Conservation (phyloP, 2,329 filamentous ascomycete genomes). For the Penicillium sp. region DNA sequence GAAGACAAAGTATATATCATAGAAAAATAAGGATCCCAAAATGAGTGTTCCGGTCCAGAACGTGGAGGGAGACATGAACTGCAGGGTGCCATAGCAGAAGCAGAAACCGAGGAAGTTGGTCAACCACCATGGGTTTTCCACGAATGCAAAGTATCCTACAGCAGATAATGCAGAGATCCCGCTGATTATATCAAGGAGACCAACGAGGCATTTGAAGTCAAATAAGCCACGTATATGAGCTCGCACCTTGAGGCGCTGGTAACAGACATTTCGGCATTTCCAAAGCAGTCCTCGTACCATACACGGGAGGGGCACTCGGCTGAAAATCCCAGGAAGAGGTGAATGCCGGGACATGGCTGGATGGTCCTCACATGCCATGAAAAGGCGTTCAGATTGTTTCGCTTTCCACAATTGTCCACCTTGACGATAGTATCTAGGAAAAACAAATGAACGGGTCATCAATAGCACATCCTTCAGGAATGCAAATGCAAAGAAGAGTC, state of each 20-base stretch:
- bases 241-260: conserved; percentile 52
- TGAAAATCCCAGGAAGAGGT: conserved; percentile 53
- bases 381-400: conserved; percentile 32
- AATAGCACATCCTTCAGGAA: conserved; percentile 70
- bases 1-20: conserved; percentile 75
- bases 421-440: conserved; percentile 66
- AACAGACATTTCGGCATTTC: conserved; percentile 48
- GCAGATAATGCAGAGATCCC: conserved; percentile 55
- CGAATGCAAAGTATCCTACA: conserved; percentile 63
- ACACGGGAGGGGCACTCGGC: conserved; percentile 46
- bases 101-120: conserved; percentile 85
- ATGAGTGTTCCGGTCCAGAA: conserved; percentile 79
- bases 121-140: conserved; percentile 64
- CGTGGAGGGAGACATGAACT: conserved; percentile 83
- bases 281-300: conserved; percentile 44
- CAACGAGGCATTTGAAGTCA: conserved; percentile 41
- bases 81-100: conserved; percentile 78
- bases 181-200: conserved; percentile 52
- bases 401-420: conserved; percentile 50
- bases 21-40: conserved; percentile 78
- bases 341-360: conserved; percentile 32
- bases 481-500: conserved; percentile 70
- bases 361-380: conserved; percentile 19
- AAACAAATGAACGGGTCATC: conserved; percentile 64
- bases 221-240: conserved; percentile 53